A percentile compares a stretch with the other conserved stretches of the same genome.
Evolutionary conservation across 164 flowering plant genomes (phyloP).

Genomic region (Piper betle): DNA sequence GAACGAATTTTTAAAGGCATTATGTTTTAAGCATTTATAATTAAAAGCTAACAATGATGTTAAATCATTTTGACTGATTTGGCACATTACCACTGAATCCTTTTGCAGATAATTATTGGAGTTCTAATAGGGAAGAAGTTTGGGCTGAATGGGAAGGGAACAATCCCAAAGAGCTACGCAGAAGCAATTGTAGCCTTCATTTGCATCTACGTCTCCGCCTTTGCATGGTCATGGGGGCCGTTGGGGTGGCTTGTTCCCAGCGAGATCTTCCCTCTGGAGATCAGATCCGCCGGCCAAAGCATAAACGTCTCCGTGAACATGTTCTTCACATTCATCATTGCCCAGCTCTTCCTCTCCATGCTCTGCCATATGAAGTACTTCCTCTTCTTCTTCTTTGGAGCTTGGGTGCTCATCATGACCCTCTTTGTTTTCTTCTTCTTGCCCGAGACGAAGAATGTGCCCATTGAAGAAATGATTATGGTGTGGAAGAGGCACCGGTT

Average conservation of each 20-base stretch:
- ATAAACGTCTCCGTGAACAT: constrained; percentile 26
- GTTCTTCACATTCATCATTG: constrained; percentile 32
- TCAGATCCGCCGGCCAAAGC: constrained; percentile 8
- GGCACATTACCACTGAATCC: too few relatives aligned
- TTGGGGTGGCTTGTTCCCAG: too few relatives aligned
- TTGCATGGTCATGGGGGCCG: too few relatives aligned
- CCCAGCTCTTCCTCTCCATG: neutral
- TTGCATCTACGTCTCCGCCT: too few relatives aligned
- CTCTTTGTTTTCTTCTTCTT: neutral
- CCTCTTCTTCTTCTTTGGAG: constrained; percentile 62
- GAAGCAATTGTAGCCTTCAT: too few relatives aligned
- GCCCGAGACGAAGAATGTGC: too few relatives aligned
- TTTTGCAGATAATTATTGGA: neutral
- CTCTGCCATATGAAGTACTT: constrained; percentile 25
- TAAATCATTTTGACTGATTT: too few relatives aligned
- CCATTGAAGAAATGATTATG: too few relatives aligned
- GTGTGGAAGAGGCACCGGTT: constrained; percentile 5
- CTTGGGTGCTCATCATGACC: constrained; percentile 1
- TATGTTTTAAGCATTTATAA: too few relatives aligned
- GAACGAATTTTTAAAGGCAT: too few relatives aligned
- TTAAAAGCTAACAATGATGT: too few relatives aligned
- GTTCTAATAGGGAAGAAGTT: too few relatives aligned
- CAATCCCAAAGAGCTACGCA: neutral
- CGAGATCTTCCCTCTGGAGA: constrained; percentile 51
- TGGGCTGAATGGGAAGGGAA: neutral